Evolutionary conservation across 257 asterid species (phyloP), one percentile per base, ranked within the genome.

Genomic region (Fraxinus pennsylvanica): DNA sequence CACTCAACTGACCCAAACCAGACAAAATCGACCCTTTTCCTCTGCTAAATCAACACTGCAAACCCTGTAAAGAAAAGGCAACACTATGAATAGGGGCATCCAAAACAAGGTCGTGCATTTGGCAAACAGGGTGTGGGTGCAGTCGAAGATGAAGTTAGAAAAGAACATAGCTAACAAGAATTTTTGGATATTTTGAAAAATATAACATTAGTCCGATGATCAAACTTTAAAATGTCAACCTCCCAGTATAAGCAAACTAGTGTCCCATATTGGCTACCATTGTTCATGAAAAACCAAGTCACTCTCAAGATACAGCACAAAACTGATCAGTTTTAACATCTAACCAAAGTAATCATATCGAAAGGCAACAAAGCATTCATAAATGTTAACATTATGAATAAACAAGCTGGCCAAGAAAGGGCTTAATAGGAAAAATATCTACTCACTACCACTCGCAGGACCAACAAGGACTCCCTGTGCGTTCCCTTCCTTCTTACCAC

Each of bases 381-480:
- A 29, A 75, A 33, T n/a, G 61, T 72, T 67, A 76, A 13, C 54
- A 0, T 30, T 74, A 59, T 67, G 36, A 54, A 68, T 69, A 47
- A 36, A 17, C 74, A 73, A 25, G 41, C 27, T 2, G 12, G 67
- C 30, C 13, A 4, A 59, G 12, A 59, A 21, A 63, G 68, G 15
- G 15, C 66, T 21, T 27, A 25, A 8, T 8, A 22, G 35, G n/a
- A 10, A 63, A 63, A 7, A 0, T 3, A 33, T 61, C 86, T 81
- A 82, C 77, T 82, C 89, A 79, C 84, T 77, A 78, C 85, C 75
- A 76, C 86, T 90, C 45, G 96, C 99, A 76, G 97, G 91, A 52
- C 96, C 98, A 70, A 96, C 97, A 82, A 96, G 96, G 67, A 96
- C 99, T 66, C 99, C 98, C 82, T 96, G 99, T 27, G 98, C 98